Conservation (phyloP, 208 protist species). For the Leishmania arabica region DNA sequence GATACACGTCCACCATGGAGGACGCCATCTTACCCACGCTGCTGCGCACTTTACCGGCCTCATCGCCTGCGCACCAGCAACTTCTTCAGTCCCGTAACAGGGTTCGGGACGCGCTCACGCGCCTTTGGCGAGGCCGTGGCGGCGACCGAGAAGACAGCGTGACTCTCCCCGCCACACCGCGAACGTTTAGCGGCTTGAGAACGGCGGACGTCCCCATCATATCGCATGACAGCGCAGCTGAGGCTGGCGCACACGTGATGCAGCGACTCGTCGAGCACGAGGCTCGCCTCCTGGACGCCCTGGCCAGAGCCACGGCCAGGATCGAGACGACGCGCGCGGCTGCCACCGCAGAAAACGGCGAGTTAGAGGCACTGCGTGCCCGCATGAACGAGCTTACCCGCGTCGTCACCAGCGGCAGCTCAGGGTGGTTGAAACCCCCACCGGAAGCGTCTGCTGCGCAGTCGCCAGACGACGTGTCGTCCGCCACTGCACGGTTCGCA, state of each 20-base stretch:
- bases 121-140: background rate
- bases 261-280: constrained; percentile 7
- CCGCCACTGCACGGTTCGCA: constrained; percentile 9
- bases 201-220: background rate
- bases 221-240: background rate
- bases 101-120: constrained; percentile 4
- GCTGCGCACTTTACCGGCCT: background rate
- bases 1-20: constrained; percentile 23
- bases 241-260: constrained; percentile 5
- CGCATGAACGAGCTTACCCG: constrained; percentile 25
- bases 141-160: background rate
- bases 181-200: background rate
- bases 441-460: background rate
- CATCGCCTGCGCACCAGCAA: background rate
- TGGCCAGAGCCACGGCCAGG: background rate
- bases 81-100: constrained; percentile 6
- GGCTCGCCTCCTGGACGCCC: constrained; percentile 14
- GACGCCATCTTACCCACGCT: constrained; percentile 13
- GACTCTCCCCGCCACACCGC: background rate
- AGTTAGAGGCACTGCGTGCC: constrained; percentile 7
- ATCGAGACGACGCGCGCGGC: background rate
- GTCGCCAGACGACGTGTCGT: background rate
- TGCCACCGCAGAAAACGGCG: constrained; percentile 4
- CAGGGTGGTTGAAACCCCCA: background rate
- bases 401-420: background rate